A percentile compares a stretch with the other conserved stretches of the same genome.
phyloP scores from a whole-genome alignment of 768 basidiomycete genomes.

The Lactifluus echinatus region DNA sequence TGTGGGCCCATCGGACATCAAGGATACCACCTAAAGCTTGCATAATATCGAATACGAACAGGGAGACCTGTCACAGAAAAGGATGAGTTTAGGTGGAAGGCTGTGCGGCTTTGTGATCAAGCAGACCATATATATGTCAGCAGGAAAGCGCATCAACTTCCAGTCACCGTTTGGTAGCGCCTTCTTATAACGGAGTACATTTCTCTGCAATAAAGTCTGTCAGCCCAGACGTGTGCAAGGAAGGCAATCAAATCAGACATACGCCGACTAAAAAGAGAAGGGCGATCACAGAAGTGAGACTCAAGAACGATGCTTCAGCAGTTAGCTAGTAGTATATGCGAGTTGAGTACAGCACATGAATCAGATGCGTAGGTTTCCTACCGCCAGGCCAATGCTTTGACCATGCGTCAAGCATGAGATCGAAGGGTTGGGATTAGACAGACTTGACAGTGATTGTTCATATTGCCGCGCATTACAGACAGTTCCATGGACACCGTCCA shows the following conservation, averaged over 20 bases:
- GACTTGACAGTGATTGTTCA: not conserved
- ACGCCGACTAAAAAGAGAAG: conserved; percentile 8
- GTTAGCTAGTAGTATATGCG: conserved; percentile 29
- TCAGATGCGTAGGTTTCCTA: conserved; percentile 12
- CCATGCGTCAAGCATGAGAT: conserved; percentile 27
- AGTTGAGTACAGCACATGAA: not conserved
- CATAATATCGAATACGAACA: no score
- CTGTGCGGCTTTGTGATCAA: not conserved
- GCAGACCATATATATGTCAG: conserved; percentile 36
- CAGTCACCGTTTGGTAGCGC: not conserved
- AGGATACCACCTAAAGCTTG: no score
- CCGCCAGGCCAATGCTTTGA: conserved; percentile 32
- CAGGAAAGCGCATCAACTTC: conserved; percentile 29
- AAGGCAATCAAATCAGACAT: not conserved
- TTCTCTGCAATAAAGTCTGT: not conserved
- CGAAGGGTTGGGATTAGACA: not conserved
- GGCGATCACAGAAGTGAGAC: not conserved
- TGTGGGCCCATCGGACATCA: no score
- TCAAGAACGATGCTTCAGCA: conserved; percentile 26
- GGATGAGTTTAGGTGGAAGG: no score
- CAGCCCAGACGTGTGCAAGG: no score
- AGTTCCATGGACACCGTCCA: conserved; percentile 2
- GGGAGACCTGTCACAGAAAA: no score
- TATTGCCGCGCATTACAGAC: conserved; percentile 1
- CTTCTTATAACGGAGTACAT: conserved; percentile 2